Base-by-base conservation (phyloP, 1,284 basidiomycete genomes). In the Moesziomyces sp. region DNA sequence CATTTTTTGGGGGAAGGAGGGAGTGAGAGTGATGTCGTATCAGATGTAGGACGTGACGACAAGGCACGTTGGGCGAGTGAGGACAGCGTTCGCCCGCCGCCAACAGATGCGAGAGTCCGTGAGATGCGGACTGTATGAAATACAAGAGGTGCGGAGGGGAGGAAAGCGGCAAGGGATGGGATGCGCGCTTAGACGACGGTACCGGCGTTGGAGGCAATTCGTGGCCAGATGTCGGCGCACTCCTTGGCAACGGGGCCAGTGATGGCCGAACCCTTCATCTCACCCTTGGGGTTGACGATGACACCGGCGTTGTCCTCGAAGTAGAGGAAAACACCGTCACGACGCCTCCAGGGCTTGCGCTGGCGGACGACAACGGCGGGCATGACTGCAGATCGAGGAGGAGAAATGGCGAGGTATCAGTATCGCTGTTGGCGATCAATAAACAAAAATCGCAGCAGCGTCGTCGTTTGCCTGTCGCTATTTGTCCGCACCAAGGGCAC, bases 221-320 rank as follows among this genome's bases (percentile, higher is more conserved):
- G 94, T 77, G 96, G 96, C 96, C 97, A 99, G 76, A 99, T 89
- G 89, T 99, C 96, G 84, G 95, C 94, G 85, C 93, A 94, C 92
- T 94, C 93, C 89, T 94, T 96, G 87, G 92, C 93, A 66, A 95
- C 93, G 52, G 96, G 97, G 78, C 96, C 96, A 76, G 96, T 95
- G 87, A 99, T 99, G 81, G 95, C 83, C 56, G 81, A 82, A 67
- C 96, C 96, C 90, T 99, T 99, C 96, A 99, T 99, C 88, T 99
- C 96, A 85, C 97, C 96, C 90, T 98, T 98, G 84, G 93, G 93
- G 89, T 98, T 98, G 84, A 85, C 79, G 64, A 79, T 80, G 55
- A 82, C 80, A 75, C 80, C 79, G 57, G 76, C 76, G 78, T 82
- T 83, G 78, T 81, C 94, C 92, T 96, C 96, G 80, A 99, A 99